Evolutionary conservation across 805 yeast genomes (phyloP), one percentile per base, ranked within the genome.

Genomic region (Kodamaea lidongshanica): DNA sequence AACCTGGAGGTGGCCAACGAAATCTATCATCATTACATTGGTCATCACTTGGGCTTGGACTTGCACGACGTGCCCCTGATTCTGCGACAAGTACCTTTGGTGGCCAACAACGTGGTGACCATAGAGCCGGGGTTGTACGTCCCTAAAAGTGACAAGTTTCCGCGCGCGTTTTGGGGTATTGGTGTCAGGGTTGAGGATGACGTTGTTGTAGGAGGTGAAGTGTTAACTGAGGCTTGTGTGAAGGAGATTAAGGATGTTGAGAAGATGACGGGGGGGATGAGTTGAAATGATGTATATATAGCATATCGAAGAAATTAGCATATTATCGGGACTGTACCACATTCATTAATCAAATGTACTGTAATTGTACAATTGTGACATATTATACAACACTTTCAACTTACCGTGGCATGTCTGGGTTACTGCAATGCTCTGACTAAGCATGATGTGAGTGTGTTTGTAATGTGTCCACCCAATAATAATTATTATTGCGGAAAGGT

Each of bases 101-200:
- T 56, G 26, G 61, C 65, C 12, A 88, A 88, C 13, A 94, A 86
- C 50, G 96, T 89, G 4, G 66, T 92, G 27, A 92, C 99, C 2
- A 76, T 94, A 14, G 99, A 94, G 53, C 98, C 98, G 0, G 99
- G 98, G 16, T 69, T 92, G 16, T 92, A 92, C 52, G 72, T 94
- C 24, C 97, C 98, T 1, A 66, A 72, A 41, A 66, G 66, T 42
- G 76, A 71, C 32, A 65, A 62, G 35, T 89, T 79, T 69, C 97
- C 98, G 13, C 66, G 71, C 38, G 75, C 75, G 44, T 89, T 74
- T 61, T 79, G 84, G 47, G 88, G 88, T 17, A 79, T 92, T 29
- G 99, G 97, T 2, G 82, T 92, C 15, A 75, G 99, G 45, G 82
- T 92, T 18, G 99, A 92, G 56, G 99, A 92, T 58, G 88, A 92